phyloP scores from a whole-genome alignment of 352 stramenopile species.

The Globisporangium irregulare region DNA sequence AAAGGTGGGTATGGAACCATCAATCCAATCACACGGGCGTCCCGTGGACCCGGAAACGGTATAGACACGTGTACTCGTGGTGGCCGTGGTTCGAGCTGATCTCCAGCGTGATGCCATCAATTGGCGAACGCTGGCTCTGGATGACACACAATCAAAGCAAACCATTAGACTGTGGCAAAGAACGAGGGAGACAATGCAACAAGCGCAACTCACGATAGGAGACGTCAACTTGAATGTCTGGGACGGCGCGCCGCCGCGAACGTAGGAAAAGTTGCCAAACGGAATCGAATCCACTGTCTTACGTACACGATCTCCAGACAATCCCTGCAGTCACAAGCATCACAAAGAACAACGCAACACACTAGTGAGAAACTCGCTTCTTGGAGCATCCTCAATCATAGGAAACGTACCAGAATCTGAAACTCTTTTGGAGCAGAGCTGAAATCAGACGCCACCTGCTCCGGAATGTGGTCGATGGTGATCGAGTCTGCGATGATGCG shows the following conservation, averaged over 20 bases:
- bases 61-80: slow-evolving; percentile 86
- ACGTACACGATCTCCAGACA: slow-evolving; percentile 35
- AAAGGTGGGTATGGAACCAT: background rate
- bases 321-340: slow-evolving; percentile 30
- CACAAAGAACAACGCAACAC: background rate
- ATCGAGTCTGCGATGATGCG: slow-evolving; percentile 66
- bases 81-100: slow-evolving; percentile 84
- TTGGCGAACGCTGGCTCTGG: slow-evolving; percentile 42
- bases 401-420: slow-evolving; percentile 45
- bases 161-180: no score
- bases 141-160: no score
- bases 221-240: slow-evolving; percentile 69
- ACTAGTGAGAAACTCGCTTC: background rate
- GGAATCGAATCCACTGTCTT: slow-evolving; percentile 48
- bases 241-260: slow-evolving; percentile 38
- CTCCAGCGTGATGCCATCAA: slow-evolving; percentile 75
- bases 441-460: slow-evolving; percentile 68
- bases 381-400: background rate
- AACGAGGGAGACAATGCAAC: background rate
- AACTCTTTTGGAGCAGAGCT: slow-evolving; percentile 65
- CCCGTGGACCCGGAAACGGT: slow-evolving; percentile 86
- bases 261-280: slow-evolving; percentile 78
- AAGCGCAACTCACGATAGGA: slow-evolving; percentile 28
- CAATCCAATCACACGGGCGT: slow-evolving; percentile 14
- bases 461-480: slow-evolving; percentile 79